Conservation (phyloP, 208 protist species). For the Trypanosoma congolense region DNA sequence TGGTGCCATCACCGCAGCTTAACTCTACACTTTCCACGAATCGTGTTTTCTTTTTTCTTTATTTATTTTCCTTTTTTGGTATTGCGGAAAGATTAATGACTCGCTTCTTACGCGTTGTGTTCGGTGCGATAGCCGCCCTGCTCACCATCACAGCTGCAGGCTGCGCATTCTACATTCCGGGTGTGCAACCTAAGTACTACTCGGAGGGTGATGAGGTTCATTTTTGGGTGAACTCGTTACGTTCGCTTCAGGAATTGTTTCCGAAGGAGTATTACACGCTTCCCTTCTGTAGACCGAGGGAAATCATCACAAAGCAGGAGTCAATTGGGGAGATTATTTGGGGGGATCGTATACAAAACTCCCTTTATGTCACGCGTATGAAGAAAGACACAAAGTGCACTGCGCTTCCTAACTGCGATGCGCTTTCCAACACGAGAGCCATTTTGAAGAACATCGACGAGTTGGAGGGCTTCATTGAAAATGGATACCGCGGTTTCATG, state of each 20-base stretch:
- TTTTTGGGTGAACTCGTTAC: slow-evolving; percentile 69
- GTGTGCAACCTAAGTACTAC: slow-evolving; percentile 50
- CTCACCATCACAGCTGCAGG: slow-evolving; percentile 2
- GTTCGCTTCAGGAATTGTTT: slow-evolving; percentile 58
- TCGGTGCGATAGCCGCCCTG: slow-evolving; percentile 6
- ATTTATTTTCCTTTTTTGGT: neutral
- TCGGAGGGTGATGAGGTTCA: slow-evolving; percentile 28
- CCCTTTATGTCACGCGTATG: slow-evolving; percentile 67
- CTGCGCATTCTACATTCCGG: slow-evolving; percentile 58
- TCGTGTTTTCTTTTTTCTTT: slow-evolving; percentile 7
- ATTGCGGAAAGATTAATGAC: neutral
- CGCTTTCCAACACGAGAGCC: slow-evolving; percentile 23
- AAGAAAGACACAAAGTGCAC: slow-evolving; percentile 34
- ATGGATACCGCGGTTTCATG: slow-evolving; percentile 78
- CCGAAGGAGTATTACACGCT: slow-evolving; percentile 64
- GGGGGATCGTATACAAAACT: slow-evolving; percentile 70
- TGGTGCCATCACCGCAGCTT: too few species aligned
- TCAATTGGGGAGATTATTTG: slow-evolving; percentile 76
- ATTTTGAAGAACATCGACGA: slow-evolving; percentile 20
- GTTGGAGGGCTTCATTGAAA: slow-evolving; percentile 57
- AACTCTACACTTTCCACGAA: too few species aligned
- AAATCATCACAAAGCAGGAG: slow-evolving; percentile 29
- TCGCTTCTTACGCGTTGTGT: neutral
- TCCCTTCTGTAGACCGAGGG: slow-evolving; percentile 52
- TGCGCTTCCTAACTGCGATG: slow-evolving; percentile 39